Base-by-base conservation (phyloP, 208 protist species). In the Trypanosoma brucei region DNA sequence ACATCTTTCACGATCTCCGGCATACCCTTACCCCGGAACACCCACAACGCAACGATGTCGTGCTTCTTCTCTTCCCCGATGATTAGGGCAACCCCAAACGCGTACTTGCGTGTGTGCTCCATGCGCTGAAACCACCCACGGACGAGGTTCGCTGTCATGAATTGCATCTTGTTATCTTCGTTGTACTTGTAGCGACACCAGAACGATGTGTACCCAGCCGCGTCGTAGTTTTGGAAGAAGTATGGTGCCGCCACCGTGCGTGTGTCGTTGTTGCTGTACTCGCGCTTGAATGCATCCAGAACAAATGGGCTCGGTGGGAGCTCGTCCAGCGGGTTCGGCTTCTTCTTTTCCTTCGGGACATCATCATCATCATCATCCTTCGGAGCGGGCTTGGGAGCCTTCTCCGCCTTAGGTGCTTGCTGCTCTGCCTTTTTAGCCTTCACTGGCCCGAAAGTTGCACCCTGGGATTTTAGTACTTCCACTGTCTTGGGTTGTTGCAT, bases 101-200 rank as follows among this genome's bases (percentile, higher is more conserved):
- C 77, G 77, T 92, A 91, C 75, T 92, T 88, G 76, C 82, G 84
- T 40, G 72, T 67, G 77, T 87, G 81, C 73, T 88, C 81, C 84
- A 92, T 92, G 70, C 84, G 84, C 79, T 87, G 81, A 75, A 92
- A 92, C 84, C 81, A 88, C 52, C 81, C 84, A 52, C 84, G 79
- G 51, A 84, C 71, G 9, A 88, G 79, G 79, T 92, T 92, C 42
- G 84, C 78, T 52, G 84, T 92, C 84, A 92, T 92, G 82, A 88
- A 91, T 57, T 83, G 79, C 84, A 78, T 84, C 68, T 74, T 83
- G 68, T 84, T 87, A 53, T 87, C 80, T 63, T 91, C 84, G 64
- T 91, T 91, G 72, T 91, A 86, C 76, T 87, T 91, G 81, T 87
- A 87, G 55, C 70, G 62, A 69, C 73, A 81, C 83, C 83, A 87